Evolutionary conservation across 768 basidiomycete species (phyloP), one percentile per base, ranked within the genome.

Genomic region (Lactifluus rugatus): DNA sequence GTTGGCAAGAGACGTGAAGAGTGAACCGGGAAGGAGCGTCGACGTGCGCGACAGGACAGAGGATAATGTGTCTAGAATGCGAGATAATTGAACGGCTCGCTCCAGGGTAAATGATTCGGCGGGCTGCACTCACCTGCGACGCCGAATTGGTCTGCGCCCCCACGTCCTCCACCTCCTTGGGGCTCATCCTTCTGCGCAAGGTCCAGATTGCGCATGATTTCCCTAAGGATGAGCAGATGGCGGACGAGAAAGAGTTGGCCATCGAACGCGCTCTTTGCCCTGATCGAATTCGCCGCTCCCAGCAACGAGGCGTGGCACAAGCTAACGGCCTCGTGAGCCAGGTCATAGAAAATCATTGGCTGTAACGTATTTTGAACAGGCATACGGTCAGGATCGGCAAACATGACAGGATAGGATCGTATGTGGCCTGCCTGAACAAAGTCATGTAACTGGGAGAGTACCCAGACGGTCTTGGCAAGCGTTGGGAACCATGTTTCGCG

Each of bases 301-400:
- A 87, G 75, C 3, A 98, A 79, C 0, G 94, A 95, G 58, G 85
- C 79, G 36, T 85, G 81, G 69, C 93, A 95, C 4, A 92, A 74
- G 13, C 79, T 76, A 32, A 96, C 78, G 0, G 94, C 91, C 72
- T 97, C 94, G 72, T 93, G 90, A 0, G 95, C 93, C 41, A 98
- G 89, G 69, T 99, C 96, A 65, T 93, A 89, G 58, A 96, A 99
- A 57, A 97, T 94, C 1, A 84, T 86, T 19, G 89, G 85, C 93
- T 98, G 55, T 57, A 39, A n/a, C n/a, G 19, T 23, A 21, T 8
- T 39, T 52, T 37, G 45, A n/a, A 32, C 21, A 44, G 41, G 41
- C 34, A 37, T 48, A 45, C 8, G 37, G 19, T 36, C 45, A 32
- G 19, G 42, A n/a, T 7, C 57, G 23, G 37, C 41, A 8, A n/a